Conservation (phyloP, 1,284 basidiomycete genomes). For the Kwoniella shivajii region DNA sequence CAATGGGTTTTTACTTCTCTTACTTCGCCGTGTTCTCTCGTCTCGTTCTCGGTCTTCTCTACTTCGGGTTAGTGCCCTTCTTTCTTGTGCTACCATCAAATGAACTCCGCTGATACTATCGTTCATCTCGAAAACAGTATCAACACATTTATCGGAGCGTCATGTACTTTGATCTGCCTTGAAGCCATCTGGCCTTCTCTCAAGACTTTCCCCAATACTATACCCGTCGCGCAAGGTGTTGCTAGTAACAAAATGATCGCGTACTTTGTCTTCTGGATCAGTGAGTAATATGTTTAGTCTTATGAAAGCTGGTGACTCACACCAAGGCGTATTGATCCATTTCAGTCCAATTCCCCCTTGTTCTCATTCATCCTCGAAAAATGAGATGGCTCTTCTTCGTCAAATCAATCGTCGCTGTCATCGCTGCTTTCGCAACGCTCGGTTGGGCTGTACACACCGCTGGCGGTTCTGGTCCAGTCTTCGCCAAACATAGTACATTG, state of each 20-base stretch:
- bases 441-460: conserved; percentile 55
- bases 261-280: conserved; percentile 70
- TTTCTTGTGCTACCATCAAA: not conserved
- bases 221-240: conserved; percentile 63
- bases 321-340: too few relatives aligned
- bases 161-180: conserved; percentile 60
- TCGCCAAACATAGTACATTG: conserved; percentile 48
- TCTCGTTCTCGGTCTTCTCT: conserved; percentile 71
- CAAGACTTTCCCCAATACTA: conserved; percentile 63
- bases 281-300: conserved; percentile 52
- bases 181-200: conserved; percentile 77
- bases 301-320: too few relatives aligned
- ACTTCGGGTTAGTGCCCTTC: conserved; percentile 59
- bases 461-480: conserved; percentile 62
- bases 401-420: conserved; percentile 66
- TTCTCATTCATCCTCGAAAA: conserved; percentile 71
- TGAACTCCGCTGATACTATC: not conserved
- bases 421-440: conserved; percentile 68
- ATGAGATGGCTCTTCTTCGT: conserved; percentile 72
- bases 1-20: conserved; percentile 69
- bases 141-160: conserved; percentile 58
- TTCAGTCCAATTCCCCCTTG: conserved; percentile 60
- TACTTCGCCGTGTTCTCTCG: conserved; percentile 67
- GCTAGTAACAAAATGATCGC: conserved; percentile 64
- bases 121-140: conserved; percentile 57